phyloP scores from a whole-genome alignment of 2,329 filamentous ascomycete species.

The Colletotrichum sp. region DNA sequence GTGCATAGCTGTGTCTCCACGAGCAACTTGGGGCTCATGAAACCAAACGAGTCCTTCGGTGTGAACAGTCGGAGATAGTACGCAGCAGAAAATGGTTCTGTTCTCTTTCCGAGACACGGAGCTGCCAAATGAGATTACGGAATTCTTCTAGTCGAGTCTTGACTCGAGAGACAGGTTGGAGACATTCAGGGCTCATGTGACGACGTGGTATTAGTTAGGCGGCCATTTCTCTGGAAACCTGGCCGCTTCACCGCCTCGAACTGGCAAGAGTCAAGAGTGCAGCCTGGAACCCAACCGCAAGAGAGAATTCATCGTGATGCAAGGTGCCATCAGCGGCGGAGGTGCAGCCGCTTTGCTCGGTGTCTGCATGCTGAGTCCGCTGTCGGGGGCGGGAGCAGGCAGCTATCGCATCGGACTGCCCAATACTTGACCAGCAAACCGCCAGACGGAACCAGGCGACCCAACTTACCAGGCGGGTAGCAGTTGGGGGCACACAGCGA shows the following conservation, averaged over 20 bases:
- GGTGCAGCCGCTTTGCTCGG: background rate
- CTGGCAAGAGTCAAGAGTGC: background rate
- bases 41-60: background rate
- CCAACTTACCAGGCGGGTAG: background rate
- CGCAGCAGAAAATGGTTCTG: background rate
- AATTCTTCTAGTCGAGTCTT: background rate
- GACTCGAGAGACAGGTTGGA: background rate
- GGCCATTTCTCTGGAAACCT: background rate
- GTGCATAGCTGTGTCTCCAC: background rate
- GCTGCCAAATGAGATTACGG: background rate
- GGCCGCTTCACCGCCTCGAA: slow-evolving; percentile 3
- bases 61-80: background rate
- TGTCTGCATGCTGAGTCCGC: background rate
- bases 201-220: background rate
- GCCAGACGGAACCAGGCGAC: background rate
- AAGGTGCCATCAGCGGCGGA: background rate
- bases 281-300: background rate
- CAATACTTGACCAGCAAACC: background rate
- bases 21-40: background rate
- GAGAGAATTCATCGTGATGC: background rate
- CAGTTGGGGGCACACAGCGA: background rate
- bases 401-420: slow-evolving; percentile 11
- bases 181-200: background rate
- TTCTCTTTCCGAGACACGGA: background rate
- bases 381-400: background rate